Conservation (phyloP, 768 basidiomycete genomes). For the Tylopilus rubrobrunneus region DNA sequence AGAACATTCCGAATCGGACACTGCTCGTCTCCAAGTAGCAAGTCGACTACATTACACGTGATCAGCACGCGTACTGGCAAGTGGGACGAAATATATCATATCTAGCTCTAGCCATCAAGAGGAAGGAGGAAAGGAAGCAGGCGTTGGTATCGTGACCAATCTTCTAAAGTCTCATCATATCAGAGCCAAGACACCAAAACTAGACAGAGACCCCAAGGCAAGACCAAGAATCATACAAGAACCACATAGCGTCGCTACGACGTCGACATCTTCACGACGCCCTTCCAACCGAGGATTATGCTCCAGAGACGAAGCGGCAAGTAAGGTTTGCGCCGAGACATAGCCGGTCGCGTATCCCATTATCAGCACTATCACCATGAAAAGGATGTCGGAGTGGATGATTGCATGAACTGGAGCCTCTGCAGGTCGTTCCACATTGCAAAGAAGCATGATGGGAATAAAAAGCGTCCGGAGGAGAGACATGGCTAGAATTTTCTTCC, state of each 20-base stretch:
- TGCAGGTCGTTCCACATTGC: slow-evolving; percentile 60
- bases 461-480: slow-evolving; percentile 1
- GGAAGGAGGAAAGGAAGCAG: not conserved
- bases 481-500: slow-evolving; percentile 1
- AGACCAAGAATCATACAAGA: slow-evolving; percentile 79
- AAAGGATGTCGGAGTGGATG: slow-evolving; percentile 73
- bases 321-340: slow-evolving; percentile 72
- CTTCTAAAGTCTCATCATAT: slow-evolving; percentile 30
- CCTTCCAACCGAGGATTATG: slow-evolving; percentile 49
- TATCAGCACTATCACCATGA: slow-evolving; percentile 62
- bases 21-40: too few relatives aligned
- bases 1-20: too few relatives aligned
- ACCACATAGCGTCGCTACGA: slow-evolving; percentile 73
- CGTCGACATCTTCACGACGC: slow-evolving; percentile 74
- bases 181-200: slow-evolving; percentile 61
- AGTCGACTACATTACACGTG: too few relatives aligned
- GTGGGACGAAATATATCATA: too few relatives aligned
- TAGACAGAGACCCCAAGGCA: slow-evolving; percentile 71
- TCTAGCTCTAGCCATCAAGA: too few relatives aligned
- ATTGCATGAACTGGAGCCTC: slow-evolving; percentile 29
- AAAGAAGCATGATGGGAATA: not conserved
- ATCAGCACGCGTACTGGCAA: too few relatives aligned
- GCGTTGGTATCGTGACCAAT: not conserved
- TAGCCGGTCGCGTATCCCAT: slow-evolving; percentile 81
- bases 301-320: slow-evolving; percentile 63